Conservation (phyloP, 805 yeast species). For the Candida saitoana region DNA sequence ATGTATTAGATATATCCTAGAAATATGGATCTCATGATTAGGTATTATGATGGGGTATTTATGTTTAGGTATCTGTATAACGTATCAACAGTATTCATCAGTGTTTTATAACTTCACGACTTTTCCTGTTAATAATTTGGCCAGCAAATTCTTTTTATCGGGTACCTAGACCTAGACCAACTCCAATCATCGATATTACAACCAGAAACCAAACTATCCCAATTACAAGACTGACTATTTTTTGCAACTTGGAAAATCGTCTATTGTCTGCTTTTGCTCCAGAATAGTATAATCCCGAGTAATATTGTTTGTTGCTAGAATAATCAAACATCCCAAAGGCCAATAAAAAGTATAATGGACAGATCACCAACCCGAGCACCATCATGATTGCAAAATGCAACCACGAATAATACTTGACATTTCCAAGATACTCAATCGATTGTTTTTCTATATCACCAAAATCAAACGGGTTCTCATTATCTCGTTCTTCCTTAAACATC, state of each 20-base stretch:
- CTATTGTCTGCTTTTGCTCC: slow-evolving; percentile 4
- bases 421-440: not conserved
- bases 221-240: slow-evolving; percentile 23
- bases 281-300: slow-evolving; percentile 16
- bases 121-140: not conserved
- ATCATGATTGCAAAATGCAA: slow-evolving; percentile 22
- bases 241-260: slow-evolving; percentile 23
- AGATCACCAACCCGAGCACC: slow-evolving; percentile 30
- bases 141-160: not conserved
- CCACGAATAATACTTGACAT: slow-evolving; percentile 11
- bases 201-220: slow-evolving; percentile 33
- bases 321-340: slow-evolving; percentile 34
- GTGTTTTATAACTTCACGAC: not conserved
- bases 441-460: slow-evolving; percentile 10
- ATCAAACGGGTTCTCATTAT: not conserved
- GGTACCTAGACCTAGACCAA: slow-evolving; percentile 32
- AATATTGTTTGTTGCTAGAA: slow-evolving; percentile 17
- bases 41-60: too few relatives aligned
- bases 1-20: too few relatives aligned
- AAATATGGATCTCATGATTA: too few relatives aligned
- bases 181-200: slow-evolving; percentile 37
- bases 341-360: slow-evolving; percentile 36
- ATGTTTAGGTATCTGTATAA: too few relatives aligned
- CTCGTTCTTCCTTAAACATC: slow-evolving; percentile 11
- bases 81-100: not conserved